phyloP scores from a whole-genome alignment of 2,329 filamentous ascomycete species.

The Pseudogymnoascus sp. region DNA sequence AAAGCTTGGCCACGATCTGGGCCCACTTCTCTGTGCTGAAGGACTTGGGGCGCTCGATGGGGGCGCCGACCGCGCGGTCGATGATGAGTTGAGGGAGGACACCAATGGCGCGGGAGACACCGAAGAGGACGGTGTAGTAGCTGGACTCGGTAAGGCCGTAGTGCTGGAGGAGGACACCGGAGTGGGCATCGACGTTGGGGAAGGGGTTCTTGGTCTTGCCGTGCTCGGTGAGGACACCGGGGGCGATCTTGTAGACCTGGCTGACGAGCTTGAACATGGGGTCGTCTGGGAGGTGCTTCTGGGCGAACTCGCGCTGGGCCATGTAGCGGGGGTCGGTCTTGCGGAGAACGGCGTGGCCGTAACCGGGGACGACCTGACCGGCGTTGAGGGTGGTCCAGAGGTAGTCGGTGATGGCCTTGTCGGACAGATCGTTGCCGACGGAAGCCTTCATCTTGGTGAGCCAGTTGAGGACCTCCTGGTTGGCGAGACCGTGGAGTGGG shows the following conservation, averaged over 20 bases:
- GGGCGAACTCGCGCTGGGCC: slow-evolving; percentile 91
- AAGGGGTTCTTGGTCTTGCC: slow-evolving; percentile 99
- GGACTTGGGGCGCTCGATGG: slow-evolving; percentile 97
- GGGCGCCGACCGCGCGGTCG: slow-evolving; percentile 91
- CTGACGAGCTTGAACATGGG: slow-evolving; percentile 99
- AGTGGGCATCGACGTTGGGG: slow-evolving; percentile 98
- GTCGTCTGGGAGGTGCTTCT: slow-evolving; percentile 84
- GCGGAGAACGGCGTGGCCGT: slow-evolving; percentile 97
- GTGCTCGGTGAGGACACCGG: slow-evolving; percentile 95
- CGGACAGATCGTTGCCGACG: slow-evolving; percentile 89
- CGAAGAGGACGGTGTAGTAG: slow-evolving; percentile 99
- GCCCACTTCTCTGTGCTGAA: slow-evolving; percentile 97
- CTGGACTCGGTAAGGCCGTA: slow-evolving; percentile 97
- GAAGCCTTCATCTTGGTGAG: slow-evolving; percentile 97
- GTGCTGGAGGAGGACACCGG: slow-evolving; percentile 98
- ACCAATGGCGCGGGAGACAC: slow-evolving; percentile 95
- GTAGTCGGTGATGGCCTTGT: slow-evolving; percentile 96
- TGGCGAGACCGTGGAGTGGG: slow-evolving; percentile 96
- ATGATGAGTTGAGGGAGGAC: slow-evolving; percentile 99
- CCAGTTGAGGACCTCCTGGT: slow-evolving; percentile 99
- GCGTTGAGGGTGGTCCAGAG: slow-evolving; percentile 95
- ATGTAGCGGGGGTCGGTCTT: slow-evolving; percentile 99
- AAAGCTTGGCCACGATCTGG: slow-evolving; percentile 90
- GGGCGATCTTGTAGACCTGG: slow-evolving; percentile 99
- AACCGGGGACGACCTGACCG: slow-evolving; percentile 94